These are phyloP conservation scores for Solanum etuberosum DNA, from an alignment of 257 asterid genomes.

Conservation along the genomic window DNA sequence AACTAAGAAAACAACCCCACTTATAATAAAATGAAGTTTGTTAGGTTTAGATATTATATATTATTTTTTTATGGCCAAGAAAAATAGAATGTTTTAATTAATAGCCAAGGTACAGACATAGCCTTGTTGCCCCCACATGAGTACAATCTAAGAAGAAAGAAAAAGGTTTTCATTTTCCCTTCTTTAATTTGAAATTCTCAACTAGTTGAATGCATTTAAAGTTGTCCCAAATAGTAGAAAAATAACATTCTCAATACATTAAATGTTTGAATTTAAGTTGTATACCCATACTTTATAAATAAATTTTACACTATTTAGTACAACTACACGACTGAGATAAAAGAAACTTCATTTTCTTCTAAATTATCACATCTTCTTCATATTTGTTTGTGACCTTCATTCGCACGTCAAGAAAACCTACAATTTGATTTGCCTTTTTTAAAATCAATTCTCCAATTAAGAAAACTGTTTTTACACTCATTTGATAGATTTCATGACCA, in stretches of 20 bases:
- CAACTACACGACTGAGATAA: background rate
- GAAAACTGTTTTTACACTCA: background rate
- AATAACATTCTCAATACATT: background rate
- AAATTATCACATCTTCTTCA: no score
- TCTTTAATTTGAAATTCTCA: slow-evolving; percentile 1
- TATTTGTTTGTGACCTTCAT: background rate
- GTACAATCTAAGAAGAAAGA: background rate
- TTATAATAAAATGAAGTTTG: slow-evolving; percentile 2
- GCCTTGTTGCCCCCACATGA: slow-evolving; percentile 17
- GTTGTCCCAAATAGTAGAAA: slow-evolving; percentile 18
- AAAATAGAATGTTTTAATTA: slow-evolving; percentile 23
- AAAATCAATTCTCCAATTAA: no score
- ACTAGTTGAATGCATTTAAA: background rate
- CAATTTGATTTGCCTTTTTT: background rate
- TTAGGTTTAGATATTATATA: slow-evolving; percentile 4
- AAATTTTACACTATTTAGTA: background rate
- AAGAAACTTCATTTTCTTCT: background rate
- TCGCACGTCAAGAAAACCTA: background rate
- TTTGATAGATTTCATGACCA: background rate
- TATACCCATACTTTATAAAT: background rate
- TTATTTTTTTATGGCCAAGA: background rate
- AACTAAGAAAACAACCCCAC: slow-evolving; percentile 14
- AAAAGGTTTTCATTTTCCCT: background rate
- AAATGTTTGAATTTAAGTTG: background rate
- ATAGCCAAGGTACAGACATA: slow-evolving; percentile 16